A percentile compares a stretch with the other conserved stretches of the same genome.
Conservation (phyloP, 2,329 filamentous ascomycete species). For the Daldinia sp. region DNA sequence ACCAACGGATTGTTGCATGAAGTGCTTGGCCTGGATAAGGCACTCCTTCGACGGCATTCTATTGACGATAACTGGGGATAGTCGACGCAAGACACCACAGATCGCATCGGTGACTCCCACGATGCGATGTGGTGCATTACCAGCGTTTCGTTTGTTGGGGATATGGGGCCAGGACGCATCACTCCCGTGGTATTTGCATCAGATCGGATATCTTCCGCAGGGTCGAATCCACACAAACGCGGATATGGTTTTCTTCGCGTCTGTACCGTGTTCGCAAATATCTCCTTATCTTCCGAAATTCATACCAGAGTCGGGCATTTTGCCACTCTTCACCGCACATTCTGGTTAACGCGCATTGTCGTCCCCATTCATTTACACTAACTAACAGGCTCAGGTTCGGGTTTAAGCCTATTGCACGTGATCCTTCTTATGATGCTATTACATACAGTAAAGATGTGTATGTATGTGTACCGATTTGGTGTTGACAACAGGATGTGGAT, state of each 20-base stretch:
- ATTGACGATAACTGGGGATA: slow-evolving; percentile 24
- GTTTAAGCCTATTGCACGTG: slow-evolving; percentile 27
- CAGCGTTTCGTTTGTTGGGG: slow-evolving; percentile 26
- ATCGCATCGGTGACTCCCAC: slow-evolving; percentile 35
- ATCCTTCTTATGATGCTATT: slow-evolving; percentile 21
- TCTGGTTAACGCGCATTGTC: slow-evolving; percentile 14
- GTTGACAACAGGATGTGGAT: slow-evolving; percentile 23
- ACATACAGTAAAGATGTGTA: slow-evolving; percentile 20
- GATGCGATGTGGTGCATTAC: slow-evolving; percentile 30
- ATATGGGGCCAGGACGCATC: slow-evolving; percentile 25
- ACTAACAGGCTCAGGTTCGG: slow-evolving; percentile 14
- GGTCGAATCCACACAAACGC: slow-evolving; percentile 27
- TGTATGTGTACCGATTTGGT: slow-evolving; percentile 11
- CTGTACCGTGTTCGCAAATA: slow-evolving; percentile 18
- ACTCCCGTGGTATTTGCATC: slow-evolving; percentile 31
- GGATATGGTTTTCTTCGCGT: slow-evolving; percentile 25
- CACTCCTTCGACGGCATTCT: slow-evolving; percentile 36
- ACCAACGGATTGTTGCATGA: slow-evolving; percentile 38
- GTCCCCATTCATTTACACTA: not conserved
- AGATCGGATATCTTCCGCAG: slow-evolving; percentile 24
- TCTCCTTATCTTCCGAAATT: slow-evolving; percentile 12
- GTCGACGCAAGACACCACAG: slow-evolving; percentile 25
- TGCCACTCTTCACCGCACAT: slow-evolving; percentile 41
- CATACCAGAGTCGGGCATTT: slow-evolving; percentile 24
- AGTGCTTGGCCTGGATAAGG: slow-evolving; percentile 19